Evolutionary conservation across 31 red algal species (phyloP).

Genomic region (Porphyra umbilicalis): DNA sequence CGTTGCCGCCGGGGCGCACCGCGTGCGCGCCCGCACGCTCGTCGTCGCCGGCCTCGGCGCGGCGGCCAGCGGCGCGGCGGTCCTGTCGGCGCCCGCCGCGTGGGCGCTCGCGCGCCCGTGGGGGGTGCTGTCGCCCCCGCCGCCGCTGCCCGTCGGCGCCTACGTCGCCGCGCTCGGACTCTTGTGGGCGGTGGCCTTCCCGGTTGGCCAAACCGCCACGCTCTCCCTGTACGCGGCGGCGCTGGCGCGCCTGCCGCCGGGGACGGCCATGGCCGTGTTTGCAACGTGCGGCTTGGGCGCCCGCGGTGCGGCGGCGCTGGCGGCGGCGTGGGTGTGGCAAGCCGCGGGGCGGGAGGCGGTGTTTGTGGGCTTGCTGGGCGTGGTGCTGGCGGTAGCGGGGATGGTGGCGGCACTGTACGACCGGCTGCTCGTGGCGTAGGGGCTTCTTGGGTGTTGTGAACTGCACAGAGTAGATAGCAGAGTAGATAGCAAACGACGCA

Average conservation of each 20-base stretch:
- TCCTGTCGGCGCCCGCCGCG: background rate
- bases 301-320: background rate
- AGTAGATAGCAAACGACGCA: too few species aligned
- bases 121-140: background rate
- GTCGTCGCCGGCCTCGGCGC: background rate
- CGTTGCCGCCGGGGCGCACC: background rate
- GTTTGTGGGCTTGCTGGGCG: background rate
- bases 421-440: too few species aligned
- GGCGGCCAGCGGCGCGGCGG: background rate
- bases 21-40: background rate
- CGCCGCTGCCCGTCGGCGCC: background rate
- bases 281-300: background rate
- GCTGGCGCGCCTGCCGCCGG: background rate
- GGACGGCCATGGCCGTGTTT: background rate
- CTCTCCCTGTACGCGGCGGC: background rate
- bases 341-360: background rate
- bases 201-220: background rate
- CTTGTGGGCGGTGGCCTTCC: background rate
- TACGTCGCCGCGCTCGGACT: background rate
- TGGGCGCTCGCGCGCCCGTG: background rate
- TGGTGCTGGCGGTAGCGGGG: background rate
- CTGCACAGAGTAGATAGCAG: too few species aligned
- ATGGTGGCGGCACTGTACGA: background rate
- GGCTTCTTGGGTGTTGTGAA: too few species aligned
- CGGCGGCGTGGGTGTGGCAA: background rate